These are phyloP conservation scores for Melampsora medusae DNA, from an alignment of 1,284 basidiomycete species.

Conservation along the genomic window DNA sequence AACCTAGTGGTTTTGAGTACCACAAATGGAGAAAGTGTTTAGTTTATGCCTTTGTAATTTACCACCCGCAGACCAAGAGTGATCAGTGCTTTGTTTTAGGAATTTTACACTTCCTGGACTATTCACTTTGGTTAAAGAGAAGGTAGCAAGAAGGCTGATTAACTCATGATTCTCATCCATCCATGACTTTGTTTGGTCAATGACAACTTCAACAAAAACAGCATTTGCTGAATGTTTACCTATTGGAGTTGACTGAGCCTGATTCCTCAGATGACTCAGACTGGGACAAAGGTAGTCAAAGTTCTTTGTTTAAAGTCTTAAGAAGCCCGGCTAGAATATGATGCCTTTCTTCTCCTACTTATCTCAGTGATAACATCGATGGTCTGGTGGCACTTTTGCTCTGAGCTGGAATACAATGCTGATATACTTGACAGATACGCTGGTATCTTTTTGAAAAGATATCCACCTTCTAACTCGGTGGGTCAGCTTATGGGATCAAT, in stretches of 20 bases:
- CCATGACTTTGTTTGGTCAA: neutral
- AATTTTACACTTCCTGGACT: neutral
- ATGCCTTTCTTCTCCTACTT: neutral
- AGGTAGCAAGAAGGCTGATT: neutral
- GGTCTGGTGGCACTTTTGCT: slow-evolving; percentile 21
- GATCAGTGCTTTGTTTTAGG: neutral
- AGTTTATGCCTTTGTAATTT: slow-evolving; percentile 23
- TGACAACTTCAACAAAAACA: slow-evolving; percentile 1
- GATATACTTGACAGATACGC: slow-evolving; percentile 35
- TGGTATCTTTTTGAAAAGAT: slow-evolving; percentile 10
- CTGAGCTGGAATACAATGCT: neutral
- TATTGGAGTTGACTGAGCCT: slow-evolving; percentile 3
- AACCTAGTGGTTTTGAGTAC: too few species aligned
- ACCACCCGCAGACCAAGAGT: slow-evolving; percentile 7
- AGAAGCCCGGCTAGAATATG: neutral
- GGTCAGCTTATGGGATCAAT: neutral
- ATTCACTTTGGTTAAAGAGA: neutral
- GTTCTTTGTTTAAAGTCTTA: too few species aligned
- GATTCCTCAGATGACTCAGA: slow-evolving; percentile 27
- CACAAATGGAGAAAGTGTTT: neutral
- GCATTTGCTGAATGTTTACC: slow-evolving; percentile 26
- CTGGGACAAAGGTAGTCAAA: slow-evolving; percentile 25
- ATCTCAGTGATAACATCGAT: neutral
- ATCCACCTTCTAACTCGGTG: slow-evolving; percentile 7
- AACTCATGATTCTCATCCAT: neutral